Percentiles rank a stretch among this genome's conserved stretches.
Evolutionary conservation across 257 asterid species (phyloP).

Genomic region (Solanum raphanifolium): DNA sequence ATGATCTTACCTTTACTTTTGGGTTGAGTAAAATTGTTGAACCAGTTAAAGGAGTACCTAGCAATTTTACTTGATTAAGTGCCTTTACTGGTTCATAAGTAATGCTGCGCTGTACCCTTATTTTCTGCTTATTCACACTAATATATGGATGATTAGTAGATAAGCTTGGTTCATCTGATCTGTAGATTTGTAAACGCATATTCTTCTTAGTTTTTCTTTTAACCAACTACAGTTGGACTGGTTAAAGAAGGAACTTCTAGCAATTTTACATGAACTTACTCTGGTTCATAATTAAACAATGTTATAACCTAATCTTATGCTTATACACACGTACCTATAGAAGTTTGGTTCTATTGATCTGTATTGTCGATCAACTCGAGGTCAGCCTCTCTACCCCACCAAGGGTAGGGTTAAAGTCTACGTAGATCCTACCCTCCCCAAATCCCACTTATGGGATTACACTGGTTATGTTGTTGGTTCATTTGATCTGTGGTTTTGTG

Average conservation of each 20-base stretch:
- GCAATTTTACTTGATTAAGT: neutral
- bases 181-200: neutral
- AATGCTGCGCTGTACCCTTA: neutral
- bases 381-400: neutral
- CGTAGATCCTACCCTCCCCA: neutral
- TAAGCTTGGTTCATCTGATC: neutral
- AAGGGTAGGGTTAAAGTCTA: neutral
- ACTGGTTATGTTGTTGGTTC: neutral
- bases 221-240: neutral
- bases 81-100: neutral
- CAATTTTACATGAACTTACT: neutral
- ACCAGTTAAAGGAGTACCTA: neutral
- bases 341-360: neutral
- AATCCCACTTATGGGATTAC: neutral
- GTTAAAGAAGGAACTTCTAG: neutral
- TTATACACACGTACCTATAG: neutral
- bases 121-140: neutral
- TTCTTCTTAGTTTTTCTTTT: neutral
- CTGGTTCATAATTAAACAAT: neutral
- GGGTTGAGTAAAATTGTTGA: neutral
- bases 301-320: neutral
- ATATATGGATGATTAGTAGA: neutral
- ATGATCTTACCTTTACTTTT: neutral
- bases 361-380: neutral
- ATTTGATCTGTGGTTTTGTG: neutral